Percentiles rank a stretch among this genome's conserved stretches.
These are phyloP conservation scores for Colletotrichum spinosum DNA, from an alignment of 2,329 filamentous ascomycete species.

Conservation along the genomic window DNA sequence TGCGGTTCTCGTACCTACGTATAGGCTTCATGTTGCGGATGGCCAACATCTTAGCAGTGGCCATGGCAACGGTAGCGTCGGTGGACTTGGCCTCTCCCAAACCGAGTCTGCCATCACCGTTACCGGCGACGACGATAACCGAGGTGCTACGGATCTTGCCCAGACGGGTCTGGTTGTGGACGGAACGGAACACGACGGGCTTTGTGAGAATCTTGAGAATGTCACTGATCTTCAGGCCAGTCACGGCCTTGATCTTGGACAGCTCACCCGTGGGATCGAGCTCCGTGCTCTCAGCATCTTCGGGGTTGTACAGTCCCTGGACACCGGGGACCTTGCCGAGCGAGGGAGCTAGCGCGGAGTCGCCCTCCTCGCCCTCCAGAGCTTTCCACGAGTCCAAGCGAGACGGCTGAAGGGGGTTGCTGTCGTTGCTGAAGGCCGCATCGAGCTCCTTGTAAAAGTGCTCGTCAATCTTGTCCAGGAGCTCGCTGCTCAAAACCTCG, in stretches of 20 bases:
- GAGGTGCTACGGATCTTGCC: conserved; percentile 89
- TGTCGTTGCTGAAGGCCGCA: conserved; percentile 40
- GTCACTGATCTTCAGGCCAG: conserved; percentile 64
- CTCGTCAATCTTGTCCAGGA: conserved; percentile 39
- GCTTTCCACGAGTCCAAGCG: conserved; percentile 48
- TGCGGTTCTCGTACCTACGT: conserved; percentile 88
- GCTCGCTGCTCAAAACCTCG: conserved; percentile 7
- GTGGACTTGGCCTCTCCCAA: conserved; percentile 91
- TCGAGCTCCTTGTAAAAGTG: conserved; percentile 42
- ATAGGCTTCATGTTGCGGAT: conserved; percentile 96
- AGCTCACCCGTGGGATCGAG: conserved; percentile 63
- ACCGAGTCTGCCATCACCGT: conserved; percentile 86
- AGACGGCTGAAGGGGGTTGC: conserved; percentile 45
- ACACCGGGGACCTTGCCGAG: conserved; percentile 67
- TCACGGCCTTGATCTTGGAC: conserved; percentile 64
- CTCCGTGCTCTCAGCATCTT: conserved; percentile 62
- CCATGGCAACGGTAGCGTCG: conserved; percentile 73
- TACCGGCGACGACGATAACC: conserved; percentile 84
- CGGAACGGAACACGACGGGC: conserved; percentile 77
- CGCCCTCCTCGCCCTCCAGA: conserved; percentile 45
- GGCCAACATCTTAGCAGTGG: conserved; percentile 83
- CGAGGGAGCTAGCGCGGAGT: conserved; percentile 60
- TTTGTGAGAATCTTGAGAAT: conserved; percentile 73
- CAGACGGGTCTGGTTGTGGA: conserved; percentile 94
- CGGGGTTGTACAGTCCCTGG: conserved; percentile 60